Conservation (phyloP, 2,329 filamentous ascomycete genomes). For the Ilyonectria robusta region DNA sequence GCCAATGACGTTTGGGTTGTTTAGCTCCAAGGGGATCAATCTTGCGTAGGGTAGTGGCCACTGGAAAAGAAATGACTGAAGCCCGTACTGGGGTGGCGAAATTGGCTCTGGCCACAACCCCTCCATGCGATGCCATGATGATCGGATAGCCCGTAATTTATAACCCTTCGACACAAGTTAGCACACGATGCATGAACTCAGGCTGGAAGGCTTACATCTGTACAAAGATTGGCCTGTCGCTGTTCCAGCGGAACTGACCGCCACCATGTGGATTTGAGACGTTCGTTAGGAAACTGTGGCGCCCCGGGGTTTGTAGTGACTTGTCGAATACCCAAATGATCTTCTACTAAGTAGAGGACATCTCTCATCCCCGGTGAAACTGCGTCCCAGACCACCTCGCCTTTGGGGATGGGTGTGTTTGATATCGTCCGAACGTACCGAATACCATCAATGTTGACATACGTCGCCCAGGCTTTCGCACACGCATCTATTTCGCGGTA, state of each 20-base stretch:
- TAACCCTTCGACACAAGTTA: conserved; percentile 28
- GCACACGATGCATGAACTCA: not conserved
- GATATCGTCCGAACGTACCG: conserved; percentile 33
- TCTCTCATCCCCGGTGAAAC: not conserved
- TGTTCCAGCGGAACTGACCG: conserved; percentile 22
- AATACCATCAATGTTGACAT: conserved; percentile 29
- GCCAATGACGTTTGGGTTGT: conserved; percentile 22
- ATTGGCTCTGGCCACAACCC: too few relatives aligned
- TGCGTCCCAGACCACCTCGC: too few relatives aligned
- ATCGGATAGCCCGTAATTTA: conserved; percentile 21
- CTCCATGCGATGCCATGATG: too few relatives aligned
- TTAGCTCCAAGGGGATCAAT: conserved; percentile 28
- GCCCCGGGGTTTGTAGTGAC: conserved; percentile 9
- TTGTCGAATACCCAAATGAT: conserved; percentile 33
- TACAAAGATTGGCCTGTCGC: conserved; percentile 9
- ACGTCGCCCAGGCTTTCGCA: conserved; percentile 31
- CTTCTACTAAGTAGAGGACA: conserved; percentile 30
- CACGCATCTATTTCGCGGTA: conserved; percentile 17
- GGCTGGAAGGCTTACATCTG: conserved; percentile 22
- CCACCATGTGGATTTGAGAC: conserved; percentile 28
- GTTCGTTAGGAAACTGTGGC: not conserved
- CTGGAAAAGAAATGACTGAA: too few relatives aligned
- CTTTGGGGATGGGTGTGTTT: conserved; percentile 3
- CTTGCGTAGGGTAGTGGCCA: not conserved
- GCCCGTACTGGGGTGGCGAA: too few relatives aligned